These are phyloP conservation scores for Cladophialophora psammophila DNA, from an alignment of 2,329 filamentous ascomycete species.

Conservation along the genomic window DNA sequence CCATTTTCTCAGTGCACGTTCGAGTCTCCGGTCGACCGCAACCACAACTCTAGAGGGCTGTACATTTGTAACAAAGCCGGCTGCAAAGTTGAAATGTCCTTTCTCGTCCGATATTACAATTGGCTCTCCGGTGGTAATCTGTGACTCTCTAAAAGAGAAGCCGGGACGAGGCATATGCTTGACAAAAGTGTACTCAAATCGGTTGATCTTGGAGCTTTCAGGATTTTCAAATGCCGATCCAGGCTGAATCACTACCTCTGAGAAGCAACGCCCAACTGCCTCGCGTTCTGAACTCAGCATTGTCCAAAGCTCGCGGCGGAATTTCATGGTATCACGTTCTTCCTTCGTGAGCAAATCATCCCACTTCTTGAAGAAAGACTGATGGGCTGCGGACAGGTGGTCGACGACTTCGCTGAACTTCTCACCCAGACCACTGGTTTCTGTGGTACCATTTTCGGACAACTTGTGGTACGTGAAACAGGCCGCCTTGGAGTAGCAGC, in stretches of 20 bases:
- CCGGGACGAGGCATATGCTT: conserved; percentile 68
- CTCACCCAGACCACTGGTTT: conserved; percentile 79
- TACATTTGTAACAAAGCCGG: conserved; percentile 85
- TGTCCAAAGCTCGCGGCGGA: conserved; percentile 91
- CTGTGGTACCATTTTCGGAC: conserved; percentile 80
- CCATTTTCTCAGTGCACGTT: conserved; percentile 80
- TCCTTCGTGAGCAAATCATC: conserved; percentile 92
- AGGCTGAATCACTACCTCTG: conserved; percentile 82
- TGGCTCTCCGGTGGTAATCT: conserved; percentile 84
- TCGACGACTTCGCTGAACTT: conserved; percentile 82
- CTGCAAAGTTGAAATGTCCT: conserved; percentile 92
- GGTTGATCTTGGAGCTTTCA: conserved; percentile 82
- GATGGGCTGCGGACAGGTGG: conserved; percentile 76
- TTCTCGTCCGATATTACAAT: conserved; percentile 96
- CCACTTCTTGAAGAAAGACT: conserved; percentile 92
- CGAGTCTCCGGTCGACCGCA: conserved; percentile 86
- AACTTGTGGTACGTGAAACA: conserved; percentile 96
- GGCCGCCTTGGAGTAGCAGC: conserved; percentile 87
- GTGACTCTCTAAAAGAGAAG: conserved; percentile 90
- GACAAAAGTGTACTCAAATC: conserved; percentile 83
- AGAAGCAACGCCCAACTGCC: conserved; percentile 86
- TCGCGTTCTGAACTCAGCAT: conserved; percentile 91
- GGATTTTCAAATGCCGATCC: conserved; percentile 74
- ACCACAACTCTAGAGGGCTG: conserved; percentile 80
- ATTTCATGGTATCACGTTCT: conserved; percentile 86